These are phyloP conservation scores for Alliaria petiolata DNA, from an alignment of 345 rosid species.

Conservation along the genomic window DNA sequence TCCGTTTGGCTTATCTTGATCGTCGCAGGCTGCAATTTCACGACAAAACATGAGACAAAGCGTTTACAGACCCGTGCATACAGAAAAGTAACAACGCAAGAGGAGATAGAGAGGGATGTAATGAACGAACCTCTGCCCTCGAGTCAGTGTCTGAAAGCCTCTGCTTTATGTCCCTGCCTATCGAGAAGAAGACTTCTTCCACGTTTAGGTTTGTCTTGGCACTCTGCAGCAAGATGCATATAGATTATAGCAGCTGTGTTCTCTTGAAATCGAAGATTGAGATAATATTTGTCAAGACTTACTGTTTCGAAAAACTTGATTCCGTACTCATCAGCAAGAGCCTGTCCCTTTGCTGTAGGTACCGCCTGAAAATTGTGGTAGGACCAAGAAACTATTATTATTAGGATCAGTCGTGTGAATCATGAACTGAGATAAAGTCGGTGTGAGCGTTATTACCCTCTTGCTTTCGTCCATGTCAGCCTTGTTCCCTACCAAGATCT, in stretches of 20 bases:
- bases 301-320: slow-evolving; percentile 97
- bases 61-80: neutral
- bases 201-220: slow-evolving; percentile 96
- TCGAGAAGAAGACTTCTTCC: slow-evolving; percentile 94
- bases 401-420: neutral
- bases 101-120: neutral
- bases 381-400: neutral
- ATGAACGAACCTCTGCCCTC: slow-evolving; percentile 59
- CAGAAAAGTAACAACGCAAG: neutral
- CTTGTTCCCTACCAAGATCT: slow-evolving; percentile 96
- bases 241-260: neutral
- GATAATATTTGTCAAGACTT: slow-evolving; percentile 29
- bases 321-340: slow-evolving; percentile 98
- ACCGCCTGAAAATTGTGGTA: slow-evolving; percentile 62
- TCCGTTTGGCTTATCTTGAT: slow-evolving; percentile 37
- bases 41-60: neutral
- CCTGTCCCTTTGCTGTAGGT: slow-evolving; percentile 94
- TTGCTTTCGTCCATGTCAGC: slow-evolving; percentile 99
- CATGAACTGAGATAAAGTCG: neutral
- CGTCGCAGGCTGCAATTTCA: slow-evolving; percentile 29
- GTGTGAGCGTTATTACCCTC: slow-evolving; percentile 55
- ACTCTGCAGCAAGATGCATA: slow-evolving; percentile 53
- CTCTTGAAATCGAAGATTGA: neutral
- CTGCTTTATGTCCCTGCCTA: slow-evolving; percentile 89
- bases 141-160: slow-evolving; percentile 85